phyloP scores from a whole-genome alignment of 352 stramenopile genomes.

The Peronospora destructor region DNA sequence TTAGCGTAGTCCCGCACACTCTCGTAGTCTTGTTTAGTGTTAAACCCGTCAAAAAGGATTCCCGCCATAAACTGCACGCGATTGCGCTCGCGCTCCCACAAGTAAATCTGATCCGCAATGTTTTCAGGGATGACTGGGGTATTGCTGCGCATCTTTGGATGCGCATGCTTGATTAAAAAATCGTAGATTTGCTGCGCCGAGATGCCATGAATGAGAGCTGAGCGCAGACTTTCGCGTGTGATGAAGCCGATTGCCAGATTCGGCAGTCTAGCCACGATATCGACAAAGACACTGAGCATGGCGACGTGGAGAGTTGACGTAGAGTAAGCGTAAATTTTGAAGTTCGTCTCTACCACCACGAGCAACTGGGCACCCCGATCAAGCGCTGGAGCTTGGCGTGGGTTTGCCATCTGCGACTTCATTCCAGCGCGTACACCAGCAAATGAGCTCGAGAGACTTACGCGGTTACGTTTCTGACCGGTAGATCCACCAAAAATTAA shows the following conservation, averaged over 20 bases:
- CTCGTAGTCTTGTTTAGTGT: conserved; percentile 80
- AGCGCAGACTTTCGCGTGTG: conserved; percentile 85
- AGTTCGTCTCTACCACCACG: conserved; percentile 90
- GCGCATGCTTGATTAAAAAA: conserved; percentile 64
- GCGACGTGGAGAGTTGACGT: conserved; percentile 84
- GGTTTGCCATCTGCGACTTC: conserved; percentile 38
- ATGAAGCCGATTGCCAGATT: conserved; percentile 83
- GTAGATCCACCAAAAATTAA: conserved; percentile 82
- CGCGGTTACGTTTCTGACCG: conserved; percentile 46
- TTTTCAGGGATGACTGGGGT: conserved; percentile 77
- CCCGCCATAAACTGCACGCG: conserved; percentile 77
- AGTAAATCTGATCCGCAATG: conserved; percentile 87
- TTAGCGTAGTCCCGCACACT: conserved; percentile 61
- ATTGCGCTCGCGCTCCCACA: conserved; percentile 89
- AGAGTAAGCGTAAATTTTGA: conserved; percentile 90
- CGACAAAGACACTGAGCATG: conserved; percentile 90
- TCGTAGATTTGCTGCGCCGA: conserved; percentile 89
- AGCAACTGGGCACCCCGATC: conserved; percentile 39
- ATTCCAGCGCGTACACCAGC: conserved; percentile 32
- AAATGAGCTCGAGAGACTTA: conserved; percentile 47
- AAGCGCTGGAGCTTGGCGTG: conserved; percentile 24
- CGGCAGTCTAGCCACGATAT: conserved; percentile 83
- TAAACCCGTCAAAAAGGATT: conserved; percentile 84
- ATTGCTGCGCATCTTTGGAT: conserved; percentile 75
- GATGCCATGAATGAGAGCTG: conserved; percentile 85